Evolutionary conservation across 306 rosid genomes (phyloP).

Genomic region (Castanospermum australe): DNA sequence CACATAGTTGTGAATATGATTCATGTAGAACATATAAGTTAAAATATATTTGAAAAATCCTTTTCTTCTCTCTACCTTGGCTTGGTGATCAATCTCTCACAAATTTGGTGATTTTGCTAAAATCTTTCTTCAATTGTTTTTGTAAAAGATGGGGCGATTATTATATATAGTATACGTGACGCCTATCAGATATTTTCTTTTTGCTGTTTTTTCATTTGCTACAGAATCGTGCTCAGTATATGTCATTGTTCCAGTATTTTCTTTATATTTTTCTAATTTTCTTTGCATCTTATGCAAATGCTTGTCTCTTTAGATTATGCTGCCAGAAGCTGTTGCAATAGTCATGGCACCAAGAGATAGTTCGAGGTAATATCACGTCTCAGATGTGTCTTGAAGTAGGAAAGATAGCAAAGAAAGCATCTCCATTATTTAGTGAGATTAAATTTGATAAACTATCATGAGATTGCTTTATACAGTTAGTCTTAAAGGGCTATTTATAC

Average conservation of each 20-base stretch:
- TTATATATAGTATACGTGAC: background rate
- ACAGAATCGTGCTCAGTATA: background rate
- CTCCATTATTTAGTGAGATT: background rate
- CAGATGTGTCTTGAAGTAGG: slow-evolving; percentile 17
- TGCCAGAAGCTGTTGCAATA: slow-evolving; percentile 97
- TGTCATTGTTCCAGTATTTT: slow-evolving; percentile 2
- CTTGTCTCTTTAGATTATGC: slow-evolving; percentile 70
- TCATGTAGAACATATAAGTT: background rate
- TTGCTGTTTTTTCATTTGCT: background rate
- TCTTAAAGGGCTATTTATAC: background rate
- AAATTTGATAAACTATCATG: background rate
- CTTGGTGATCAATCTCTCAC: background rate
- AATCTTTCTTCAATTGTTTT: background rate
- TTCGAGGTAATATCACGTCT: slow-evolving; percentile 55
- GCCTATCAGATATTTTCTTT: background rate
- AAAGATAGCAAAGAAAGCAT: slow-evolving; percentile 2
- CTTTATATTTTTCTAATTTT: background rate
- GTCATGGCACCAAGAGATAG: slow-evolving; percentile 95
- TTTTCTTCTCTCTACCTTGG: background rate
- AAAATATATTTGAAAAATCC: background rate
- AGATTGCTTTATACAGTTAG: background rate
- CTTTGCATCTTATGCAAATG: slow-evolving; percentile 20
- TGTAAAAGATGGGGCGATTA: background rate
- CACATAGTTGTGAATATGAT: background rate
- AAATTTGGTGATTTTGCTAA: slow-evolving; percentile 18